Percentiles rank a stretch among this genome's conserved stretches.
These are phyloP conservation scores for Colletotrichum spaethianum DNA, from an alignment of 2,329 filamentous ascomycete species.

Conservation along the genomic window DNA sequence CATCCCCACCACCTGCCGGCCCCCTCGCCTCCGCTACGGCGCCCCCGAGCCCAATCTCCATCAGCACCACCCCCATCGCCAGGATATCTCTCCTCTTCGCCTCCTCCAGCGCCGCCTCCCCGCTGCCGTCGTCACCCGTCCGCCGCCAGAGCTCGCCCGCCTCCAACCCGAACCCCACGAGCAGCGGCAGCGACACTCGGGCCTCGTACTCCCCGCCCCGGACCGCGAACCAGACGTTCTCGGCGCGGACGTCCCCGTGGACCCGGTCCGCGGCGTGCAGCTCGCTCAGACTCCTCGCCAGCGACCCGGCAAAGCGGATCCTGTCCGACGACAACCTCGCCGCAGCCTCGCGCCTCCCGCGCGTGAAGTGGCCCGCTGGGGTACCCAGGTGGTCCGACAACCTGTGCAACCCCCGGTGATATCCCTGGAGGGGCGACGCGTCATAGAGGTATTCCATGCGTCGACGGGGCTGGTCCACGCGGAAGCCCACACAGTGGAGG, in stretches of 20 bases:
- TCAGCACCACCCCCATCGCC: no score
- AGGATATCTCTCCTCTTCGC: no score
- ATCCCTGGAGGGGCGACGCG: not conserved
- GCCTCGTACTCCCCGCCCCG: constrained; percentile 12
- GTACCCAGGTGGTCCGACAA: not conserved
- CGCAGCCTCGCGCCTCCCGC: not conserved
- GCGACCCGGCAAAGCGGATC: constrained; percentile 1
- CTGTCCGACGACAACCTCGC: not conserved
- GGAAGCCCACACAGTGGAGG: no score
- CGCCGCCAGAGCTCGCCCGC: no score
- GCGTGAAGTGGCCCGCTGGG: not conserved
- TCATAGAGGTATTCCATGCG: no score
- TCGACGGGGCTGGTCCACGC: no score
- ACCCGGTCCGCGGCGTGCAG: constrained; percentile 8
- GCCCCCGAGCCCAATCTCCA: no score
- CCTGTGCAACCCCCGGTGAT: not conserved
- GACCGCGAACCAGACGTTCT: constrained; percentile 9
- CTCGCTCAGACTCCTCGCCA: not conserved
- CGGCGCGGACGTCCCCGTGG: not conserved
- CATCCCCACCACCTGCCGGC: no score
- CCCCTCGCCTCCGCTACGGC: no score
- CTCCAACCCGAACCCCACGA: not conserved
- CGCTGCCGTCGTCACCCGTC: no score
- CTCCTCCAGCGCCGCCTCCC: no score
- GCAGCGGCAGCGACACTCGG: constrained; percentile 1